phyloP scores from a whole-genome alignment of 805 yeast genomes.

The Ogataea allantospora region DNA sequence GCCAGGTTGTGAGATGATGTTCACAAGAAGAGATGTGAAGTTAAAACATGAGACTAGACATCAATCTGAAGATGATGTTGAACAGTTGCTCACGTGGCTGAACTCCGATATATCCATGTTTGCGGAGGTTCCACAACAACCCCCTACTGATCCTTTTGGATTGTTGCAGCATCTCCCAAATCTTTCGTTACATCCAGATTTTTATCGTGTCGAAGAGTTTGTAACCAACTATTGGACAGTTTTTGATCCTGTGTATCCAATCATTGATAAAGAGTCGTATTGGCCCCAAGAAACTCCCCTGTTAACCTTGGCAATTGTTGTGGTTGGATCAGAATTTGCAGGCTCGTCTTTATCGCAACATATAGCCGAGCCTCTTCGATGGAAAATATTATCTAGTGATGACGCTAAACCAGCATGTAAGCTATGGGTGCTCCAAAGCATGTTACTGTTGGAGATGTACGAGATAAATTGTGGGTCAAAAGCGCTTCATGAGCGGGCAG shows the following conservation, averaged over 20 bases:
- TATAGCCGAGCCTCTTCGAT: conserved; percentile 44
- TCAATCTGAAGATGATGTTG: conserved; percentile 19
- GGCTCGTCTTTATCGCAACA: conserved; percentile 29
- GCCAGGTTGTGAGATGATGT: conserved; percentile 49
- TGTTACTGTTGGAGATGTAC: conserved; percentile 45
- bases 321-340: conserved; percentile 46
- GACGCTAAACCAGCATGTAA: conserved; percentile 44
- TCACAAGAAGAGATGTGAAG: conserved; percentile 52
- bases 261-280: conserved; percentile 46
- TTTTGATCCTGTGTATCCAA: conserved; percentile 53
- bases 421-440: conserved; percentile 48
- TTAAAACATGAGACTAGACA: conserved; percentile 42
- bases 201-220: conserved; percentile 15
- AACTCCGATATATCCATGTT: neutral
- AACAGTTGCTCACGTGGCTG: neutral
- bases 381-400: conserved; percentile 42
- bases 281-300: conserved; percentile 49
- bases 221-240: conserved; percentile 47
- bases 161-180: neutral
- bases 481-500: conserved; percentile 48
- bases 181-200: neutral
- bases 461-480: conserved; percentile 45
- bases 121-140: neutral
- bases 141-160: neutral
- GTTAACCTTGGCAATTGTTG: conserved; percentile 52